Evolutionary conservation across 2,329 filamentous ascomycete species (phyloP).

Genomic region (Botrytis galanthina): DNA sequence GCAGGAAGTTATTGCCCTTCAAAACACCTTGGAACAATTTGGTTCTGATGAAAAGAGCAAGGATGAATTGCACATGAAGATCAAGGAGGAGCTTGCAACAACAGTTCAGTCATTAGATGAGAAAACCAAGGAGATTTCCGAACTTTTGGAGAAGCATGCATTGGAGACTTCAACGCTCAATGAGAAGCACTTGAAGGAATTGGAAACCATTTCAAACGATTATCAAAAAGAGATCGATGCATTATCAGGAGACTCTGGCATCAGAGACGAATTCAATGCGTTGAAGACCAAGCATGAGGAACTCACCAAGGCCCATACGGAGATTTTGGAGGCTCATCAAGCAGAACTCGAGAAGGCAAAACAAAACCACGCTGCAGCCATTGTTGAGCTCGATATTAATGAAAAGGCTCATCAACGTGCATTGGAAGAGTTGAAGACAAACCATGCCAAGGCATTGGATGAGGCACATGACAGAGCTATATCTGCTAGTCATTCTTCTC

Average conservation of each 20-base stretch:
- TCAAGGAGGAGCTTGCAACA: constrained; percentile 34
- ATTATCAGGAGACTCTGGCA: constrained; percentile 60
- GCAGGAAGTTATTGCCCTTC: constrained; percentile 48
- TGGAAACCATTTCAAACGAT: constrained; percentile 58
- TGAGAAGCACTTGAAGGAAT: constrained; percentile 53
- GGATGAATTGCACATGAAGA: constrained; percentile 35
- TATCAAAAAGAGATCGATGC: constrained; percentile 65
- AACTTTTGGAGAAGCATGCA: constrained; percentile 55
- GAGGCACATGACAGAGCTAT: constrained; percentile 51
- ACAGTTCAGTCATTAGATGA: constrained; percentile 35
- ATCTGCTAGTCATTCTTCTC: constrained; percentile 49
- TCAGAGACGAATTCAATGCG: constrained; percentile 62
- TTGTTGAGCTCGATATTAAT: constrained; percentile 43
- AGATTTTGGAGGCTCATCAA: constrained; percentile 27
- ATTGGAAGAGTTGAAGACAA: constrained; percentile 54
- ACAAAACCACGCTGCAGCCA: constrained; percentile 33
- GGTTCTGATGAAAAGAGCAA: constrained; percentile 43
- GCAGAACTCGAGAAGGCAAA: constrained; percentile 31
- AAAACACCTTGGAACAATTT: constrained; percentile 49
- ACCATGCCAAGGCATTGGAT: constrained; percentile 59
- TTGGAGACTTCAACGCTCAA: constrained; percentile 42
- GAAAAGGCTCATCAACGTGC: constrained; percentile 53
- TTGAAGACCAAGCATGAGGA: constrained; percentile 57
- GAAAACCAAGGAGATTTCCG: constrained; percentile 40
- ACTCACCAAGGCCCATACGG: constrained; percentile 39